phyloP scores from a whole-genome alignment of 345 rosid genomes.

The Lumnitzera littorea region DNA sequence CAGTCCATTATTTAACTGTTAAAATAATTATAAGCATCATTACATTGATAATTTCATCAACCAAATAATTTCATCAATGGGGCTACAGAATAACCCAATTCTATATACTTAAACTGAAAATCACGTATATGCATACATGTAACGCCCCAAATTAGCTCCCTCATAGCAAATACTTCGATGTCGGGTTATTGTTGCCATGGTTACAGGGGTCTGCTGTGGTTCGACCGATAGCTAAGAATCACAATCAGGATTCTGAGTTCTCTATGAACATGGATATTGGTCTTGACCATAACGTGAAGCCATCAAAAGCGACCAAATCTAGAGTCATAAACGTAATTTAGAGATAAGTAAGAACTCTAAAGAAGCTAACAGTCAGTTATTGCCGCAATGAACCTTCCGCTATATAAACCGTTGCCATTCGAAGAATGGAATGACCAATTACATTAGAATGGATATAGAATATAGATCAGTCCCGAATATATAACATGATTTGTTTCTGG shows the following conservation, averaged over 20 bases:
- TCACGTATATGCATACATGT: too few relatives aligned
- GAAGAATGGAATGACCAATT: conserved; percentile 79
- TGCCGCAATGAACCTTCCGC: conserved; percentile 57
- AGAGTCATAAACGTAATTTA: conserved; percentile 43
- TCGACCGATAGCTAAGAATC: conserved; percentile 56
- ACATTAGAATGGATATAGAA: neutral
- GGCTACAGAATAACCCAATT: too few relatives aligned
- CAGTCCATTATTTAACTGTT: too few relatives aligned
- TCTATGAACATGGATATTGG: conserved; percentile 32
- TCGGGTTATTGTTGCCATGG: neutral
- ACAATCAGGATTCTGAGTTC: conserved; percentile 33
- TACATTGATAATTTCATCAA: too few relatives aligned
- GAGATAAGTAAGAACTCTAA: conserved; percentile 44
- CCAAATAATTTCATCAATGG: too few relatives aligned
- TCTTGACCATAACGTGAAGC: conserved; percentile 31
- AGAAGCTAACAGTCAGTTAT: conserved; percentile 44
- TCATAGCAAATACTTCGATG: neutral
- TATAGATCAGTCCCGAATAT: neutral
- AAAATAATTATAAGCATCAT: too few relatives aligned
- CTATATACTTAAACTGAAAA: too few relatives aligned
- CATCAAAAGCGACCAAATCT: conserved; percentile 42
- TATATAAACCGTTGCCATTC: conserved; percentile 82
- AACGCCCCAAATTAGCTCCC: too few relatives aligned
- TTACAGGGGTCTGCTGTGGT: conserved; percentile 63
- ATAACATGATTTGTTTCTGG: too few relatives aligned